Percentiles rank a stretch among this genome's conserved stretches.
phyloP scores from a whole-genome alignment of 768 basidiomycete genomes.

The Suillus fuscotomentosus region DNA sequence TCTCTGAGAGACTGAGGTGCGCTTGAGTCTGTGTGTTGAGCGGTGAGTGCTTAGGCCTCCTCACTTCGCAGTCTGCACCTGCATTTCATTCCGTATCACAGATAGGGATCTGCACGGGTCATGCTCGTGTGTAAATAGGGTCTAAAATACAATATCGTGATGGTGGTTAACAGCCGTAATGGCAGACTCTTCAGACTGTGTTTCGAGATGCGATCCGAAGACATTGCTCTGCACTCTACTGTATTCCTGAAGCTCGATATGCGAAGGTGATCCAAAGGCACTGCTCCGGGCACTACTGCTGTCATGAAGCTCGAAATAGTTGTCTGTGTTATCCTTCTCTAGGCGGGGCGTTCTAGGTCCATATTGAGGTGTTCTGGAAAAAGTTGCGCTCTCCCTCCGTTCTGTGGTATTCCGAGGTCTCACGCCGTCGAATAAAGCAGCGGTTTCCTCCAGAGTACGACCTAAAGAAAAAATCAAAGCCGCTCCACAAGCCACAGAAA shows the following conservation, averaged over 20 bases:
- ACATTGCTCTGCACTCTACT: background rate
- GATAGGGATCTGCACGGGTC: no score
- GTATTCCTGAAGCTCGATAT: slow-evolving; percentile 1
- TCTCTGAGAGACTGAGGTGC: no score
- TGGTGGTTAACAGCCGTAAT: background rate
- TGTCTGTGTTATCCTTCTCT: slow-evolving; percentile 5
- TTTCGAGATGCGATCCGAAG: background rate
- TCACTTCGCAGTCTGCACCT: no score
- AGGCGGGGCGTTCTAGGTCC: background rate
- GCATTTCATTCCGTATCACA: no score
- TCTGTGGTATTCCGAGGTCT: slow-evolving; percentile 37
- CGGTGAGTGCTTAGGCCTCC: no score
- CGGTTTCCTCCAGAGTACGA: slow-evolving; percentile 71
- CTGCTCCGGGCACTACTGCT: background rate
- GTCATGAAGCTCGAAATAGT: slow-evolving; percentile 9
- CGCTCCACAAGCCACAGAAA: slow-evolving; percentile 6
- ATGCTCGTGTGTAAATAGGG: background rate
- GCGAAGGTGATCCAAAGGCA: slow-evolving; percentile 1
- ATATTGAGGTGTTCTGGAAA: slow-evolving; percentile 6
- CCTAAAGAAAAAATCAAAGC: slow-evolving; percentile 31
- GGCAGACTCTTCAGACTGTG: slow-evolving; percentile 10
- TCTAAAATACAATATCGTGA: slow-evolving; percentile 13
- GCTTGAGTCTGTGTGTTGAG: no score
- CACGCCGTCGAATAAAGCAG: slow-evolving; percentile 66
- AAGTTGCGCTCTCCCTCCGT: slow-evolving; percentile 43